Percentiles rank a stretch among this genome's conserved stretches.
These are phyloP conservation scores for Stropharia rugosoannulata DNA, from an alignment of 768 basidiomycete species.

Conservation along the genomic window DNA sequence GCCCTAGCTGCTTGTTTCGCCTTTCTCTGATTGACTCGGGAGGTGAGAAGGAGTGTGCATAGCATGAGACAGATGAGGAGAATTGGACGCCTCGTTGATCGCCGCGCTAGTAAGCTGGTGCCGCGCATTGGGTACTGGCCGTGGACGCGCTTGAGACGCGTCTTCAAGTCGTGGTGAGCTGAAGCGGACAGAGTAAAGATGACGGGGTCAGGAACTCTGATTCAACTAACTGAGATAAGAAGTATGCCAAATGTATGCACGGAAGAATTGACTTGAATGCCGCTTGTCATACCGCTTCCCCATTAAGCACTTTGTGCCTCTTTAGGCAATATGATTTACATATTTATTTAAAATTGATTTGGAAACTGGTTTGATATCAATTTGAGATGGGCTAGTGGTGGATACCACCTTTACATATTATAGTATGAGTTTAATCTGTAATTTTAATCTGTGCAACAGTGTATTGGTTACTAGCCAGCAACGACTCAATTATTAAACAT, in stretches of 20 bases:
- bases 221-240: background rate
- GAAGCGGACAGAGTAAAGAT: background rate
- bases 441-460: too few species aligned
- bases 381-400: too few species aligned
- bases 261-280: slow-evolving; percentile 1
- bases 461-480: too few species aligned
- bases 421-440: too few species aligned
- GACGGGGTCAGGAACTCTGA: background rate
- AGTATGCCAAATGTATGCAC: slow-evolving; percentile 2
- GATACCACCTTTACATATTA: too few species aligned
- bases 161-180: background rate
- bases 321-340: background rate
- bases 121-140: background rate
- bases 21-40: background rate
- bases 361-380: too few species aligned
- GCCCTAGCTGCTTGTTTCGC: background rate
- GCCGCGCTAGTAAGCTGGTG: background rate
- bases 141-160: background rate
- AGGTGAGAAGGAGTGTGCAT: background rate
- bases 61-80: background rate
- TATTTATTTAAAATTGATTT: too few species aligned
- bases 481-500: too few species aligned
- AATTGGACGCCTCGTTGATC: background rate
- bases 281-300: background rate
- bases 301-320: slow-evolving; percentile 2